Evolutionary conservation across 108 stramenopile species (phyloP).

Genomic region (Cyclostephanos tholiformis): DNA sequence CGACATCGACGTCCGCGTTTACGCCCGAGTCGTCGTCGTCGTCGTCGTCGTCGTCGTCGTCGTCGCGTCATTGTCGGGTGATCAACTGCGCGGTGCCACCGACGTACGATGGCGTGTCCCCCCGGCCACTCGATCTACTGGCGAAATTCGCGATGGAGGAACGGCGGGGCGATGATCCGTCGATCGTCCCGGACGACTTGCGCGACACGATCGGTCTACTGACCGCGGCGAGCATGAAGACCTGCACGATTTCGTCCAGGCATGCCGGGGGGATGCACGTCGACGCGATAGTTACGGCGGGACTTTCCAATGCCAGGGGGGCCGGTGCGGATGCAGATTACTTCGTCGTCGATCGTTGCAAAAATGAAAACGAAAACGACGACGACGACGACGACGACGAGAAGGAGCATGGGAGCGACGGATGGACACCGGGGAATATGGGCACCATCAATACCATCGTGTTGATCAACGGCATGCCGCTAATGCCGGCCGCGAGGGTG

Average conservation of each 20-base stretch:
- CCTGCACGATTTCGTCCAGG: constrained; percentile 25
- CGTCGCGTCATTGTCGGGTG: constrained; percentile 8
- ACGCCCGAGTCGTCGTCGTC: background rate
- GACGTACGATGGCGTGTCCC: constrained; percentile 48
- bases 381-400: background rate
- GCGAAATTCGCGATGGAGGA: constrained; percentile 18
- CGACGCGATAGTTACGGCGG: constrained; percentile 57
- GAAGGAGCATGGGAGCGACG: background rate
- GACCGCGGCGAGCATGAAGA: constrained; percentile 57
- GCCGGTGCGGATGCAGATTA: constrained; percentile 55
- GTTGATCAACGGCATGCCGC: constrained; percentile 36
- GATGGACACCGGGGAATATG: background rate
- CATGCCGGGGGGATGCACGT: constrained; percentile 22
- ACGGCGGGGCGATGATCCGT: background rate
- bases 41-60: background rate
- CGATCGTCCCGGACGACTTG: background rate
- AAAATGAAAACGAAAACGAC: too few relatives aligned
- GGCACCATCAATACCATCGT: constrained; percentile 63
- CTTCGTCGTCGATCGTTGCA: constrained; percentile 27
- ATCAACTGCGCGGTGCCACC: constrained; percentile 48
- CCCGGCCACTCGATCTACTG: constrained; percentile 18
- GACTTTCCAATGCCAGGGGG: constrained; percentile 48
- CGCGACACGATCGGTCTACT: constrained; percentile 40
- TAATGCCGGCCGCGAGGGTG: constrained; percentile 33
- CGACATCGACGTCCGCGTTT: background rate